phyloP scores from a whole-genome alignment of 2,329 filamentous ascomycete genomes.

The Botrytis medusae region DNA sequence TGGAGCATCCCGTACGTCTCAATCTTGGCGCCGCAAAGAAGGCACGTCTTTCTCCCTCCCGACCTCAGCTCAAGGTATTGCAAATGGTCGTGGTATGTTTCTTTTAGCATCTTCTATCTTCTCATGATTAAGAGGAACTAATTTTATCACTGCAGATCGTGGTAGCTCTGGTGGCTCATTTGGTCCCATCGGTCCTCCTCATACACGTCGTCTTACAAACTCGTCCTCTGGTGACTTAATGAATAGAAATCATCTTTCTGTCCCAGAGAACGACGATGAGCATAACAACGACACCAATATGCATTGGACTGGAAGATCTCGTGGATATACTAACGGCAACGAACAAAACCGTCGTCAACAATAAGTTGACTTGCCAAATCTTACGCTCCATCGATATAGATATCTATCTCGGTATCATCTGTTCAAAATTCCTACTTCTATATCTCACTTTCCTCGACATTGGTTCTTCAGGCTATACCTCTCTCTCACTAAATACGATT shows the following conservation, averaged over 20 bases:
- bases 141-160: not conserved
- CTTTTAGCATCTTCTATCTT: not conserved
- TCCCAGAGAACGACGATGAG: not conserved
- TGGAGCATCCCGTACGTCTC: conserved; percentile 1
- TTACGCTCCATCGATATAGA: not conserved
- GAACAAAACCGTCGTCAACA: conserved; percentile 1
- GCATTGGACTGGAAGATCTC: not conserved
- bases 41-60: not conserved
- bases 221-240: not conserved
- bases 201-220: conserved; percentile 12
- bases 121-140: not conserved
- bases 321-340: conserved; percentile 1
- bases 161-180: conserved; percentile 9
- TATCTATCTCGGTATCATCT: not conserved
- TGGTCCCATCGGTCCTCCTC: conserved; percentile 22
- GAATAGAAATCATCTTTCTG: not conserved
- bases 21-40: conserved; percentile 21
- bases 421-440: not conserved
- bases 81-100: conserved; percentile 15
- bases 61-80: not conserved
- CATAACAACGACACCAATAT: not conserved
- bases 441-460: not conserved
- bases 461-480: not conserved
- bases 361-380: not conserved
- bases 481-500: not conserved